Base-by-base conservation (phyloP, 2,329 filamentous ascomycete species). In the Hypoxylon sp. region DNA sequence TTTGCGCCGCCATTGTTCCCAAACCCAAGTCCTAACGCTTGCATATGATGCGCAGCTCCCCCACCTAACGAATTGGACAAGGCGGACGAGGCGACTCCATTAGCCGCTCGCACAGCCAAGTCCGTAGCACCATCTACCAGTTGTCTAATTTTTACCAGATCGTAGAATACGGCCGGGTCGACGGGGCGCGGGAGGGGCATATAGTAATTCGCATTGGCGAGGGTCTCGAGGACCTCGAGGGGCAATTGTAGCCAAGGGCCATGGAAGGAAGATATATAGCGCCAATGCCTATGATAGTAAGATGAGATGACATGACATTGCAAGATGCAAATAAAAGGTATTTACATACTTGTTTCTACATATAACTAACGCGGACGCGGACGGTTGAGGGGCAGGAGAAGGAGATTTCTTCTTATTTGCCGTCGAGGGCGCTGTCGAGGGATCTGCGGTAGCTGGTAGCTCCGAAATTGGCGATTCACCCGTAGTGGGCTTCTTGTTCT, bases 201-300 rank as follows among this genome's bases (percentile, higher is more conserved):
- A 59, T 87, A 86, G 74, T 87, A 92, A 73, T 93, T 94, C 69
- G 84, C 85, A 73, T 90, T 84, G 45, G 89, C 89, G 40, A 94
- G 81, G 38, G 82, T 84, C 69, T 92, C 87, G 71, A 95, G 84
- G 48, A 91, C 82, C 70, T 93, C 89, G 57, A 85, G 81, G 13
- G 89, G 88, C 48, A 93, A 77, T 70, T 91, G 87, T 9, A 92
- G 81, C 90, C 90, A 94, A 61, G 89, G 86, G 16, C 90, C 90
- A 67, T 92, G 87, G 66, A 90, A 94, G 19, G 86, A 88, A 15
- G 89, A 91, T 51, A 94, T 91, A 69, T 91, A 90, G 58, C 86
- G 82, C 90, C 89, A 93, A 73, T 93, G 89, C 69, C 90, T 93
- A 42, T 23, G 13, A 41, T 17, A 40, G 13, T 25, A 21, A 35